Percentiles rank a stretch among this genome's conserved stretches.
These are phyloP conservation scores for Fraxinus anomala DNA, from an alignment of 257 asterid species.

Conservation along the genomic window DNA sequence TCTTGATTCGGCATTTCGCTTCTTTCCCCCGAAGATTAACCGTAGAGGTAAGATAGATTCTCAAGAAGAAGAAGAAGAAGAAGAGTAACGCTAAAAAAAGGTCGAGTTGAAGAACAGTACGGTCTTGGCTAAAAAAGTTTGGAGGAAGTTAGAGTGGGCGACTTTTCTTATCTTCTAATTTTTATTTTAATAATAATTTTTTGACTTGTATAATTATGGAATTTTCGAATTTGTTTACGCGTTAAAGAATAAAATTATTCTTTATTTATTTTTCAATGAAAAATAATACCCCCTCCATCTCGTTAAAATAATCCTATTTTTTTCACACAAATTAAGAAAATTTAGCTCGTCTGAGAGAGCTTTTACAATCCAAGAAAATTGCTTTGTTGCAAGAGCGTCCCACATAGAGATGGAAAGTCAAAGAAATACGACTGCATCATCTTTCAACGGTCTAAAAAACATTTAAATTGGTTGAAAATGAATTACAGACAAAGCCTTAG, in stretches of 20 bases:
- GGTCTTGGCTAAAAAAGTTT: constrained; percentile 15
- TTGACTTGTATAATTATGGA: background rate
- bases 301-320: too few species aligned
- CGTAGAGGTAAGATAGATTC: background rate
- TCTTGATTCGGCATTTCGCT: constrained; percentile 67
- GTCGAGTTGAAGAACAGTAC: background rate
- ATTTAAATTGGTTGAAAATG: too few species aligned
- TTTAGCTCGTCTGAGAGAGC: too few species aligned
- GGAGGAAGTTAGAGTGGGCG: constrained; percentile 14
- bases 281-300: too few species aligned
- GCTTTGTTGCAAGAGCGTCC: too few species aligned
- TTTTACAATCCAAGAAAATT: too few species aligned
- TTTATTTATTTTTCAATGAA: too few species aligned
- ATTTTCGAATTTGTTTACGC: background rate
- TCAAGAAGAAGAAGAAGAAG: background rate
- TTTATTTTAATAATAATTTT: background rate
- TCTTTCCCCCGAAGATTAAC: constrained; percentile 4
- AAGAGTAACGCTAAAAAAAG: background rate
- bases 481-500: too few species aligned
- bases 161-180: constrained; percentile 4
- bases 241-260: background rate
- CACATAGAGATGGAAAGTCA: too few species aligned
- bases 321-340: too few species aligned
- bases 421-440: too few species aligned
- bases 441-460: too few species aligned